Conservation (phyloP, 306 rosid species). For the Carpinus fangiana region DNA sequence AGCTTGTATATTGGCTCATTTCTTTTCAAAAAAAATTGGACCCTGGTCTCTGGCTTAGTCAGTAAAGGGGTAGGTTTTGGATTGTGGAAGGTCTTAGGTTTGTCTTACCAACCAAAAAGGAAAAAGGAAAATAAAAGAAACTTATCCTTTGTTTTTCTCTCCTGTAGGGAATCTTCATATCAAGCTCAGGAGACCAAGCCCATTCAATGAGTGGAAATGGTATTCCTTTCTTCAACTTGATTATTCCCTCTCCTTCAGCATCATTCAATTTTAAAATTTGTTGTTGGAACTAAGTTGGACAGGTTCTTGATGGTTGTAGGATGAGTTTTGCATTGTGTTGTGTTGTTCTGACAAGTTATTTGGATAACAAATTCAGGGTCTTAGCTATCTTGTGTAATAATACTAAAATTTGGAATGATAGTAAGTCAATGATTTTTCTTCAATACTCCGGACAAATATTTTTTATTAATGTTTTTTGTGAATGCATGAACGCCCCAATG, state of each 20-base stretch:
- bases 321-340: not conserved
- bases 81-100: not conserved
- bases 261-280: conserved; percentile 27
- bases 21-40: not conserved
- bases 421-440: not conserved
- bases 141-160: conserved; percentile 9
- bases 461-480: not conserved
- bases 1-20: not conserved
- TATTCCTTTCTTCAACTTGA: conserved; percentile 36
- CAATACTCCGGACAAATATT: not conserved
- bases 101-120: not conserved
- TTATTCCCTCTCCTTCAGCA: conserved; percentile 6
- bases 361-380: conserved; percentile 1
- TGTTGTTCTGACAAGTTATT: conserved; percentile 10
- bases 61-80: not conserved
- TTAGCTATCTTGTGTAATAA: not conserved
- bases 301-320: conserved; percentile 16
- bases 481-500: not conserved
- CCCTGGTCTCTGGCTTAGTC: not conserved
- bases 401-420: not conserved
- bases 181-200: conserved; percentile 84
- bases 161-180: conserved; percentile 85
- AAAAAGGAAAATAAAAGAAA: not conserved
- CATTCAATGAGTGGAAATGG: conserved; percentile 96
- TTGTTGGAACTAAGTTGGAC: conserved; percentile 16